phyloP scores from a whole-genome alignment of 805 yeast genomes.

The Wickerhamiella brachini region DNA sequence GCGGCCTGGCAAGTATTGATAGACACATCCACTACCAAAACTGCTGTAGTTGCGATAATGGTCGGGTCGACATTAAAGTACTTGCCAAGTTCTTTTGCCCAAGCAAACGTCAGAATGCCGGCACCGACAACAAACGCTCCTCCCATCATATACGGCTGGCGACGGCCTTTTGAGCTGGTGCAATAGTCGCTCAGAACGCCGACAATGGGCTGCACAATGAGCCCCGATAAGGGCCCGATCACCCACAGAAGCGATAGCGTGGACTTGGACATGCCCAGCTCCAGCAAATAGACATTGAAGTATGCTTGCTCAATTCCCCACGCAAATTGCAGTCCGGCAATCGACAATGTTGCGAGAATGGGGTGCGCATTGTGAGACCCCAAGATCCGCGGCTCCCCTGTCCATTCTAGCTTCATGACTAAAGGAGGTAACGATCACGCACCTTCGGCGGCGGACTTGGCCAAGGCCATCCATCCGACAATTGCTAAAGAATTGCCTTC shows the following conservation, averaged over 20 bases:
- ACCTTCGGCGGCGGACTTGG: background rate
- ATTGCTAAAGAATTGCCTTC: background rate
- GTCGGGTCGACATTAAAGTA: conserved; percentile 26
- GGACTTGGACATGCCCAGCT: conserved; percentile 47
- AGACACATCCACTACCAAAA: conserved; percentile 42
- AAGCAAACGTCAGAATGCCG: conserved; percentile 33
- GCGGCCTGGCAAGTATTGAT: conserved; percentile 48
- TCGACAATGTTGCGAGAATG: conserved; percentile 19
- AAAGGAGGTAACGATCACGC: background rate
- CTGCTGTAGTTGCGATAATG: conserved; percentile 26
- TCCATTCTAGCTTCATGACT: conserved; percentile 16
- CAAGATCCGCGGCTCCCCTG: conserved; percentile 12
- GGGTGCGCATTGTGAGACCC: conserved; percentile 12
- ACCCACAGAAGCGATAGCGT: conserved; percentile 47
- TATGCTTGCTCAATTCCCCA: conserved; percentile 57
- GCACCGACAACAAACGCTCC: conserved; percentile 36
- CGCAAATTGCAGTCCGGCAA: conserved; percentile 49
- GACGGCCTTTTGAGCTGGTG: conserved; percentile 30
- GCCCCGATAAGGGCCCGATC: conserved; percentile 53
- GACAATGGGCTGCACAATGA: conserved; percentile 49
- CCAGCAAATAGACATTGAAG: conserved; percentile 47
- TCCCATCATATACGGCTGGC: conserved; percentile 44
- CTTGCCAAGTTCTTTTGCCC: conserved; percentile 30
- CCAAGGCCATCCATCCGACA: background rate
- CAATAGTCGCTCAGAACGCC: conserved; percentile 41